Evolutionary conservation across 2,329 filamentous ascomycete genomes (phyloP).

Genomic region (Fusarium algeriense): DNA sequence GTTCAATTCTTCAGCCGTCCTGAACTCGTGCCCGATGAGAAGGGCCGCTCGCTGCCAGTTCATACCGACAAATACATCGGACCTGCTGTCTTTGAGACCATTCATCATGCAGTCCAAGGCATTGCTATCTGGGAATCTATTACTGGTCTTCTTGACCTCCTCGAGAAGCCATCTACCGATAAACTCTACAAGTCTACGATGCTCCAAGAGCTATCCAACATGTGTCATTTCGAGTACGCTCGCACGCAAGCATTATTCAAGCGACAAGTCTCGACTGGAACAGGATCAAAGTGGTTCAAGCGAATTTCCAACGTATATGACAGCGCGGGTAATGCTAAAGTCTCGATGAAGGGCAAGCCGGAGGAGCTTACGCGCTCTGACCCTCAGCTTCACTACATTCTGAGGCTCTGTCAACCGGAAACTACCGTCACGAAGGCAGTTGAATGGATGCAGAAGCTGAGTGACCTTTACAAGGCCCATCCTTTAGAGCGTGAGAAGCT

Average conservation of each 20-base stretch:
- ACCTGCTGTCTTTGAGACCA: constrained; percentile 56
- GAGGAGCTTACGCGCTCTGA: constrained; percentile 54
- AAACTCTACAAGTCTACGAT: constrained; percentile 52
- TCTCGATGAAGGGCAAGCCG: constrained; percentile 57
- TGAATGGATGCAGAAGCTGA: constrained; percentile 57
- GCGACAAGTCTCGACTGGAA: constrained; percentile 54
- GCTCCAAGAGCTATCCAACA: constrained; percentile 60
- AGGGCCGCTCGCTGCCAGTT: constrained; percentile 54
- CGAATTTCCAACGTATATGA: constrained; percentile 53
- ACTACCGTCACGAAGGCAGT: constrained; percentile 52
- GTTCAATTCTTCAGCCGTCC: constrained; percentile 55
- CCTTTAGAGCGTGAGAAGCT: constrained; percentile 53
- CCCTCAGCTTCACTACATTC: constrained; percentile 58
- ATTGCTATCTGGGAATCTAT: constrained; percentile 59
- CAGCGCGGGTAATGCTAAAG: constrained; percentile 51
- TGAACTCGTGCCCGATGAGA: constrained; percentile 60
- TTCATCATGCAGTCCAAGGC: constrained; percentile 53
- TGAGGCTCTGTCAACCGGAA: constrained; percentile 58
- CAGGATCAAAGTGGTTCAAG: constrained; percentile 58
- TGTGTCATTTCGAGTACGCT: constrained; percentile 58
- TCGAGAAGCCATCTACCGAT: constrained; percentile 39
- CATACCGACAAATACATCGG: constrained; percentile 59
- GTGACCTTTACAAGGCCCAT: constrained; percentile 52
- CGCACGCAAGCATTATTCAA: constrained; percentile 56
- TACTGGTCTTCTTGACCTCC: constrained; percentile 51